A percentile compares a stretch with the other conserved stretches of the same genome.
Conservation (phyloP, 768 basidiomycete genomes). For the Tylopilus subfusipes region DNA sequence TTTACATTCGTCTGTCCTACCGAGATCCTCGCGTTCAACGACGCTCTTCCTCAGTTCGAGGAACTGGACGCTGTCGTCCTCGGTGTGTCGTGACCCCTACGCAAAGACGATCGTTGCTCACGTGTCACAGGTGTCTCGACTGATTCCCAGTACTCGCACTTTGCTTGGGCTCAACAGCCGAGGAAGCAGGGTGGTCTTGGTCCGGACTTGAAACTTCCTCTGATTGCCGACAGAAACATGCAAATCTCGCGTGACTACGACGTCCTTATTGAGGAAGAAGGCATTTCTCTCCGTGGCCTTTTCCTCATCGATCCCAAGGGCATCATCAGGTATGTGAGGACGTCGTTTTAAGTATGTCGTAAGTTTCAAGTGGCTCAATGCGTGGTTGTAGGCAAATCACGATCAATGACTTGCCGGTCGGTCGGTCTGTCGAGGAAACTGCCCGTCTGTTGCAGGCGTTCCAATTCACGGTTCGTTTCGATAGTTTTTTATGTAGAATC, state of each 20-base stretch:
- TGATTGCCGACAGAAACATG: constrained; percentile 79
- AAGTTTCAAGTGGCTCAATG: neutral
- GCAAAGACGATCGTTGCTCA: neutral
- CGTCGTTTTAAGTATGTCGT: neutral
- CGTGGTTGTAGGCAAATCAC: constrained; percentile 64
- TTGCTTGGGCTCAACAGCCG: constrained; percentile 80
- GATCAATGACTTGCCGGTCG: constrained; percentile 90
- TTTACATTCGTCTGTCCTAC: constrained; percentile 94
- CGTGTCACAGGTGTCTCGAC: constrained; percentile 64
- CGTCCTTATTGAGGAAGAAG: constrained; percentile 83
- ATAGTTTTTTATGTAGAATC: neutral
- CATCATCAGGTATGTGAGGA: constrained; percentile 48
- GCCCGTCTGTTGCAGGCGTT: constrained; percentile 89
- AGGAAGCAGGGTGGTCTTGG: constrained; percentile 89
- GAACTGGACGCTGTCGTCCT: constrained; percentile 72
- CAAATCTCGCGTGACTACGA: constrained; percentile 81
- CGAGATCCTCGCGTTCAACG: constrained; percentile 94
- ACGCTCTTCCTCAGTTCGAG: constrained; percentile 72
- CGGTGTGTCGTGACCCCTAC: constrained; percentile 41
- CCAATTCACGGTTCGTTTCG: constrained; percentile 70
- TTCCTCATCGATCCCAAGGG: constrained; percentile 89
- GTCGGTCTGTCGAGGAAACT: constrained; percentile 94
- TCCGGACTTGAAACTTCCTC: constrained; percentile 79
- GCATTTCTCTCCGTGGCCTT: constrained; percentile 81
- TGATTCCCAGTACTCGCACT: constrained; percentile 85